Conservation (phyloP, 2,329 filamentous ascomycete species). For the Aspergillus sp. region DNA sequence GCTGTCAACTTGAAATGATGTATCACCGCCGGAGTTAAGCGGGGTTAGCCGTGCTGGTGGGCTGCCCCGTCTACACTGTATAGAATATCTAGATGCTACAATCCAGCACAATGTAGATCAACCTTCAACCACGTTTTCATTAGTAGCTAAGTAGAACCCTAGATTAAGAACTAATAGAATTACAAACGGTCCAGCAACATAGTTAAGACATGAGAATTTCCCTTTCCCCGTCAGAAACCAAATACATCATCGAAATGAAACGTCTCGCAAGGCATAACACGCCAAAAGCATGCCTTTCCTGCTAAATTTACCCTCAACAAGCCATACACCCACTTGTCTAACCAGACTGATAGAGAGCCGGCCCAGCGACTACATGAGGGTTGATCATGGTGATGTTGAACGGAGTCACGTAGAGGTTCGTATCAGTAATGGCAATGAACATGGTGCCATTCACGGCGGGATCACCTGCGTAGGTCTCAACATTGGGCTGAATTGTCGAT, state of each 20-base stretch:
- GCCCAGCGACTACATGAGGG: conserved; percentile 69
- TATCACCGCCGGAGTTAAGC: conserved; percentile 21
- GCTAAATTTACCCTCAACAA: no score
- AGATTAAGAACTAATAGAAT: no score
- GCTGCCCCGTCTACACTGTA: not conserved
- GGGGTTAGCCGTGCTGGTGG: conserved; percentile 15
- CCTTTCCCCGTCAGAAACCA: no score
- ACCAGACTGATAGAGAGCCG: conserved; percentile 76
- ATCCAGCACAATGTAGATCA: not conserved
- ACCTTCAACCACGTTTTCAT: no score
- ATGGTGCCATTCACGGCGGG: conserved; percentile 75
- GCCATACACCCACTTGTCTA: conserved; percentile 43
- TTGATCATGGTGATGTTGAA: conserved; percentile 77
- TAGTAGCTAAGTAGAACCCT: no score
- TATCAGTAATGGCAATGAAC: conserved; percentile 75
- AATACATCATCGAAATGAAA: no score
- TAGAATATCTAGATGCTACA: not conserved
- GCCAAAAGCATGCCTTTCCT: no score
- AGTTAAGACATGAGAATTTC: no score
- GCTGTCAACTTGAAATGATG: conserved; percentile 9
- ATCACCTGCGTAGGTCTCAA: conserved; percentile 67
- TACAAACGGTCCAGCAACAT: no score
- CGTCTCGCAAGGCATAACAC: no score
- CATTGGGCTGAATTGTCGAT: conserved; percentile 72
- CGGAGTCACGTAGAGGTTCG: conserved; percentile 67